Conservation (phyloP, 1,284 basidiomycete genomes). For the Leccinum subfulvum region DNA sequence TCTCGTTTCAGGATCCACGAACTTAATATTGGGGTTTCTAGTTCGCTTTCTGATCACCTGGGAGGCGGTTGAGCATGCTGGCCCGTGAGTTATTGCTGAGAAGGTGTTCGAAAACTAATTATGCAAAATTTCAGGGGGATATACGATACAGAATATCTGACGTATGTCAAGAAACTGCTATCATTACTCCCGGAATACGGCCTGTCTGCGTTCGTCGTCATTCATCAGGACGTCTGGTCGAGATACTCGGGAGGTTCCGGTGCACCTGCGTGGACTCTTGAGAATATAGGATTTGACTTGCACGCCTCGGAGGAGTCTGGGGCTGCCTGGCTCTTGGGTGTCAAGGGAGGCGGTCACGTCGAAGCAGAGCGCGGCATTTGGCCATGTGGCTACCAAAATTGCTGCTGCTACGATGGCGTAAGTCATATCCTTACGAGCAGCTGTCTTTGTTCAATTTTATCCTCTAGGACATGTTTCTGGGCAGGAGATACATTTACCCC, state of each 20-base stretch:
- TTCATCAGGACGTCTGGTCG: constrained; percentile 96
- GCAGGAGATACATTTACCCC: constrained; percentile 85
- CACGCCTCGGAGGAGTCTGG: constrained; percentile 73
- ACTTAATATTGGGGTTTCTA: constrained; percentile 29
- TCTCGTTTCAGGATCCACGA: neutral
- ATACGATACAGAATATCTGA: constrained; percentile 83
- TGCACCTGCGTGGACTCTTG: constrained; percentile 89
- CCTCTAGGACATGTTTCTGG: constrained; percentile 78
- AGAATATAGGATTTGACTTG: constrained; percentile 78
- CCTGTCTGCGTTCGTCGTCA: constrained; percentile 75
- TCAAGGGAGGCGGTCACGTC: constrained; percentile 69
- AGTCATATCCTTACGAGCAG: constrained; percentile 31
- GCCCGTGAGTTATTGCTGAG: constrained; percentile 60
- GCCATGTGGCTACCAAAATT: constrained; percentile 92
- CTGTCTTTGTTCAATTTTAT: constrained; percentile 20
- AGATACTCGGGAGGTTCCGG: constrained; percentile 91
- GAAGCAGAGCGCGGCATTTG: constrained; percentile 79
- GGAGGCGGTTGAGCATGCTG: constrained; percentile 93
- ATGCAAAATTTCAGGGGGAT: constrained; percentile 52
- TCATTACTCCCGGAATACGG: constrained; percentile 80
- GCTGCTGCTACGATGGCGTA: constrained; percentile 87
- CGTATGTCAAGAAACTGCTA: constrained; percentile 76
- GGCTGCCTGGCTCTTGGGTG: constrained; percentile 81
- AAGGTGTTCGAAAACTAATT: neutral
- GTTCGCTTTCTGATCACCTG: constrained; percentile 91